These are phyloP conservation scores for Takashimella tepidaria DNA, from an alignment of 1,284 basidiomycete species.

Conservation along the genomic window DNA sequence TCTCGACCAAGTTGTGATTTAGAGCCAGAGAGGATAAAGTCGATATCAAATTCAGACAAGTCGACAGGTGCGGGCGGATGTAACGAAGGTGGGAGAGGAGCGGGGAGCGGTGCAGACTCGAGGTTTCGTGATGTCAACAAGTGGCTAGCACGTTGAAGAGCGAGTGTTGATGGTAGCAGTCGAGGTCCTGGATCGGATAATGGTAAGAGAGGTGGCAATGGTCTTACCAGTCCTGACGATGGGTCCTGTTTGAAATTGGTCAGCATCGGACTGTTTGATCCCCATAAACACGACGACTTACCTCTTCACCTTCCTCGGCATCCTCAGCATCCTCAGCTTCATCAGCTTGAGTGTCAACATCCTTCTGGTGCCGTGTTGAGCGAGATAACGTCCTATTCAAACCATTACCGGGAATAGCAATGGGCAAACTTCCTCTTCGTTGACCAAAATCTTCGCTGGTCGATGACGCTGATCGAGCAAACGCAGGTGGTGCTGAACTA, in stretches of 20 bases:
- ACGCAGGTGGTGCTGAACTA: neutral
- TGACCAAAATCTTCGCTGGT: constrained; percentile 12
- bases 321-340: constrained; percentile 21
- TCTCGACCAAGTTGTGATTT: constrained; percentile 36
- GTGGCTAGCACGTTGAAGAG: constrained; percentile 46
- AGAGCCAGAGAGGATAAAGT: constrained; percentile 49
- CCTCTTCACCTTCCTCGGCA: constrained; percentile 17
- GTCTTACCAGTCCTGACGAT: constrained; percentile 17
- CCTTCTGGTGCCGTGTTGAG: neutral
- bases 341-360: constrained; percentile 7
- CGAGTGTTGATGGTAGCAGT: constrained; percentile 43
- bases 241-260: neutral
- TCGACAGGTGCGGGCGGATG: constrained; percentile 48
- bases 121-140: constrained; percentile 42
- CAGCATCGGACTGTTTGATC: too few species aligned
- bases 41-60: constrained; percentile 50
- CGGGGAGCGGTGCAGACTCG: constrained; percentile 44
- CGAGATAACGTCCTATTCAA: constrained; percentile 2
- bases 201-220: constrained; percentile 44
- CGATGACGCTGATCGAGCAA: constrained; percentile 1
- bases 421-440: constrained; percentile 36
- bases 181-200: constrained; percentile 48
- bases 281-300: too few species aligned
- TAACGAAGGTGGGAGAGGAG: constrained; percentile 43
- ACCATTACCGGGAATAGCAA: constrained; percentile 32